phyloP scores from a whole-genome alignment of 2,329 filamentous ascomycete species.

The Gaeumannomyces tritici region DNA sequence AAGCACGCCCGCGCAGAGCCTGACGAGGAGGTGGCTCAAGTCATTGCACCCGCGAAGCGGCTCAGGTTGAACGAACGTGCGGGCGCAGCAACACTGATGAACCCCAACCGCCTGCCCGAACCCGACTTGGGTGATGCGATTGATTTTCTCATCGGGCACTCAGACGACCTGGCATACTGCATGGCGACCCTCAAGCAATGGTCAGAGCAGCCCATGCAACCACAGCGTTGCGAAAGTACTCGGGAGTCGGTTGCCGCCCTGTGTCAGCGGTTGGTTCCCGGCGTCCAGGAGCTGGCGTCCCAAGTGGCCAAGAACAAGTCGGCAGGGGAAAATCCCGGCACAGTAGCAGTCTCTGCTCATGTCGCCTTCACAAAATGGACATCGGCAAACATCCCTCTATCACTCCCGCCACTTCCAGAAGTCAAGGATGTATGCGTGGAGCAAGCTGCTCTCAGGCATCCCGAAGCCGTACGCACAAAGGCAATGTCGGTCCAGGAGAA shows the following conservation, averaged over 20 bases:
- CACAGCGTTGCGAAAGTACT: not conserved
- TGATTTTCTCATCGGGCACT: conserved; percentile 20
- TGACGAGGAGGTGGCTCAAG: not conserved
- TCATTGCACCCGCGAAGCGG: conserved; percentile 10
- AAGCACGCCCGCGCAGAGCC: conserved; percentile 16
- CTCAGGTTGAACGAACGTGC: conserved; percentile 7
- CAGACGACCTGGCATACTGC: conserved; percentile 27
- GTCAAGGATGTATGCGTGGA: conserved; percentile 52
- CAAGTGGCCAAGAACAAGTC: not conserved
- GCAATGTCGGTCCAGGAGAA: conserved; percentile 28
- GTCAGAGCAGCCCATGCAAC: conserved; percentile 6
- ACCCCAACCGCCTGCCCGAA: not conserved
- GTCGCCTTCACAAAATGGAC: conserved; percentile 35
- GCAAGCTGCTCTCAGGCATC: conserved; percentile 57
- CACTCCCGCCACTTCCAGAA: conserved; percentile 49
- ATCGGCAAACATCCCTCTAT: conserved; percentile 34
- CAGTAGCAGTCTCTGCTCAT: conserved; percentile 8
- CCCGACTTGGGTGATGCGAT: conserved; percentile 14
- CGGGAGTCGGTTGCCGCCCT: not conserved
- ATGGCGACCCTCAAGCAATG: conserved; percentile 23
- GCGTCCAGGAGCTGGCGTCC: conserved; percentile 9
- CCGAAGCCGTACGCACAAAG: conserved; percentile 25
- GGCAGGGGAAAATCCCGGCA: not conserved
- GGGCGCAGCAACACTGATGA: not conserved
- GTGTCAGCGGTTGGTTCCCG: conserved; percentile 12